A percentile compares a stretch with the other conserved stretches of the same genome.
phyloP scores from a whole-genome alignment of 2,329 filamentous ascomycete species.

The Penicillium rolfsii region DNA sequence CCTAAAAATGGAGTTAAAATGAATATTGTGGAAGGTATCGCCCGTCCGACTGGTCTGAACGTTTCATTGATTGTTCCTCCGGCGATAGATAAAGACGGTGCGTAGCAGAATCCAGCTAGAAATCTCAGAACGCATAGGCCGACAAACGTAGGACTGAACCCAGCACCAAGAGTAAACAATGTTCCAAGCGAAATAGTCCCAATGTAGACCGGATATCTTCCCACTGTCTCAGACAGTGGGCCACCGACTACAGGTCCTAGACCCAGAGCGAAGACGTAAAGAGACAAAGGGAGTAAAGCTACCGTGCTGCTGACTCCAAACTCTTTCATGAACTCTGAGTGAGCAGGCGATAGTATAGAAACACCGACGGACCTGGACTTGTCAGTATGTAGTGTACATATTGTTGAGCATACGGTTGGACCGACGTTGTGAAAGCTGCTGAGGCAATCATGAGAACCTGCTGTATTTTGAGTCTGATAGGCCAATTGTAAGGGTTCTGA shows the following conservation, averaged over 20 bases:
- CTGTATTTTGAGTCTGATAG: no score
- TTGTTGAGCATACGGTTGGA: no score
- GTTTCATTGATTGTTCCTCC: conserved; percentile 29
- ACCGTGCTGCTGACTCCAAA: conserved; percentile 21
- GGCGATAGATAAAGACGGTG: conserved; percentile 21
- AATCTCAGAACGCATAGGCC: conserved; percentile 21
- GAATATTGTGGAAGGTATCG: conserved; percentile 25
- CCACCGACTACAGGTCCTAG: conserved; percentile 30
- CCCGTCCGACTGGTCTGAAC: conserved; percentile 22
- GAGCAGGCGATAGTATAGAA: conserved; percentile 22
- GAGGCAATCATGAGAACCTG: no score
- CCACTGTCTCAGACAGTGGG: conserved; percentile 30
- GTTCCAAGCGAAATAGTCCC: conserved; percentile 18
- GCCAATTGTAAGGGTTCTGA: no score
- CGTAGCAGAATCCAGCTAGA: conserved; percentile 24
- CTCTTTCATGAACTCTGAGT: conserved; percentile 20
- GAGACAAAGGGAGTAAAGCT: conserved; percentile 23
- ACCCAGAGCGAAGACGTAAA: conserved; percentile 24
- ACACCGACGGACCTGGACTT: conserved; percentile 14
- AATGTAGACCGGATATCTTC: conserved; percentile 29
- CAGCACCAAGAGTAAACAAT: conserved; percentile 23
- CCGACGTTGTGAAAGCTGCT: no score
- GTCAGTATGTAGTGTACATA: no score
- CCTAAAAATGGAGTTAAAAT: conserved; percentile 30
- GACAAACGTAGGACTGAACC: conserved; percentile 18